phyloP scores from a whole-genome alignment of 345 rosid genomes.

The Raphanus sativus region DNA sequence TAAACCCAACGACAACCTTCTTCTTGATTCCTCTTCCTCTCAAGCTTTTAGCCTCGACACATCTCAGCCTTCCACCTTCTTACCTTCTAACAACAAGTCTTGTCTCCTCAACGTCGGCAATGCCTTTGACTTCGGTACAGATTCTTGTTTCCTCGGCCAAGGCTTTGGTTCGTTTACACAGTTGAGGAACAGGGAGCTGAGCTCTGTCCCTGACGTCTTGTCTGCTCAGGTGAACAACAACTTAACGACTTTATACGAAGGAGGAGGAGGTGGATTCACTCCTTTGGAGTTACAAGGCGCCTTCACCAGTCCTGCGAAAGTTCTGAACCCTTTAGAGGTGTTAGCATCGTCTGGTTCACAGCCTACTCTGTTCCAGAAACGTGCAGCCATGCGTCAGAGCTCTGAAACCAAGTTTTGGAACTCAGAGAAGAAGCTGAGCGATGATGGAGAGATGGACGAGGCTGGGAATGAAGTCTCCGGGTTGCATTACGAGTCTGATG shows the following conservation, averaged over 20 bases:
- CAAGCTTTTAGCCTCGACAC: background rate
- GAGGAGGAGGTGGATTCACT: background rate
- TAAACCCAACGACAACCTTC: background rate
- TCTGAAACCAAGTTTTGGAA: background rate
- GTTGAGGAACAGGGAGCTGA: too few relatives aligned
- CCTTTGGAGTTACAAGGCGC: background rate
- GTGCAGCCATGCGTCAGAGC: background rate
- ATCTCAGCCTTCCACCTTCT: background rate
- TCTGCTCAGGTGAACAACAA: too few relatives aligned
- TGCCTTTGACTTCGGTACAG: background rate
- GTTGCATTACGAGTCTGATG: background rate
- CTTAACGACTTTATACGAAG: too few relatives aligned
- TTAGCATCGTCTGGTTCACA: background rate
- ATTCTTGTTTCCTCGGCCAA: background rate
- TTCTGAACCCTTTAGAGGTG: background rate
- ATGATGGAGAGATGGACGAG: background rate
- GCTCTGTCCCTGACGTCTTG: too few relatives aligned
- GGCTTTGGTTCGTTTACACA: background rate
- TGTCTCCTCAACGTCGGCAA: background rate
- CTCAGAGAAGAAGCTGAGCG: background rate
- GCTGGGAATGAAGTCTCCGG: too few relatives aligned
- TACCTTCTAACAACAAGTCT: background rate
- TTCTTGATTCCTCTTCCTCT: background rate
- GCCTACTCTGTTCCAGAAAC: background rate
- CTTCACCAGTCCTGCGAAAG: background rate